These are phyloP conservation scores for Aspergillus floridensis DNA, from an alignment of 2,329 filamentous ascomycete genomes.

Conservation along the genomic window DNA sequence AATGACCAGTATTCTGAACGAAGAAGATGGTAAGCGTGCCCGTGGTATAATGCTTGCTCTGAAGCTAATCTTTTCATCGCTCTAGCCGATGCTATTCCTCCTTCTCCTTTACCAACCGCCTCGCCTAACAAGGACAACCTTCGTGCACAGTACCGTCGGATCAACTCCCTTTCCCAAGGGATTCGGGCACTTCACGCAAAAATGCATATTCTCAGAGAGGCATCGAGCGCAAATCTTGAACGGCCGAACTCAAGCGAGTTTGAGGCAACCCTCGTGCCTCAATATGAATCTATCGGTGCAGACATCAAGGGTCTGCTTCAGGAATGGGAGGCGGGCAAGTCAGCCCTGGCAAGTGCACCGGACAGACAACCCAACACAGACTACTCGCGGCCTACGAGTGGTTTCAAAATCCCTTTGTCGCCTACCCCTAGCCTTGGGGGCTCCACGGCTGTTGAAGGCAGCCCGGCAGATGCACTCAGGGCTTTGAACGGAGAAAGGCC, in stretches of 20 bases:
- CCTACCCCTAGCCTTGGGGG: conserved; percentile 48
- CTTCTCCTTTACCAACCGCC: conserved; percentile 60
- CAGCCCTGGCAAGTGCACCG: conserved; percentile 76
- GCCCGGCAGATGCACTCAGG: conserved; percentile 68
- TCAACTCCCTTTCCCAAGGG: conserved; percentile 83
- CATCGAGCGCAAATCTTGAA: conserved; percentile 77
- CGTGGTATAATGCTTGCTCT: not conserved
- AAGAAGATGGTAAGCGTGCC: conserved; percentile 69
- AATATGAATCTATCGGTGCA: conserved; percentile 91
- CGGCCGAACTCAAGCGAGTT: conserved; percentile 69
- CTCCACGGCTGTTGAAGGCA: conserved; percentile 52
- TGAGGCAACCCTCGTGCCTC: conserved; percentile 73
- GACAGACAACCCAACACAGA: conserved; percentile 70
- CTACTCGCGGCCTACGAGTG: conserved; percentile 55
- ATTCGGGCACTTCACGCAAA: conserved; percentile 93
- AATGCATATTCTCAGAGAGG: conserved; percentile 84
- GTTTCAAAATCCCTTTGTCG: conserved; percentile 42
- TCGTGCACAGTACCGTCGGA: conserved; percentile 81
- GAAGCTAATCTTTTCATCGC: conserved; percentile 14
- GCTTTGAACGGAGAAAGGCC: conserved; percentile 69
- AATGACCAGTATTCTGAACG: conserved; percentile 67
- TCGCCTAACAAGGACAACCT: conserved; percentile 79
- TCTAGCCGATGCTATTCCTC: conserved; percentile 45
- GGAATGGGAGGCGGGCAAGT: conserved; percentile 84
- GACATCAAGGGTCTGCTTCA: conserved; percentile 78